Base-by-base conservation (phyloP, 129 eudicot species). In the Artemisia annua region DNA sequence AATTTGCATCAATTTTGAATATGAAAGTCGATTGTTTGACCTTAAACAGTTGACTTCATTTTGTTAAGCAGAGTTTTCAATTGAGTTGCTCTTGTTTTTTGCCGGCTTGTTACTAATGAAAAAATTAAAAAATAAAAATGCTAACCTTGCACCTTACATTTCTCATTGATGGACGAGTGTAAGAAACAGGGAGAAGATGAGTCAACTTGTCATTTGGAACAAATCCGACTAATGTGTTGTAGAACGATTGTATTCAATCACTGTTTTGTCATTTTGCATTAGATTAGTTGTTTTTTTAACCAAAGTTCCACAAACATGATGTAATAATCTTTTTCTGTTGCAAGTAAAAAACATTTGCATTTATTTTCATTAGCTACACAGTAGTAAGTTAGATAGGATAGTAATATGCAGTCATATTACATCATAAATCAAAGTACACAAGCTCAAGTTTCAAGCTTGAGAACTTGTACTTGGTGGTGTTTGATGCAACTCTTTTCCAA, bases 401-500 rank as follows among this genome's bases (percentile, higher is more conserved):
- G 35, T 44, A 71, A 71, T 20, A 54, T 39, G 43, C 55, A 57
- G 55, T 56, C 54, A 60, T 48, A 72, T 72, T 55, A 70, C n/a
- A 48, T 14, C 69, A 28, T 73, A 73, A 48, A 32, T 62, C 63
- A 73, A 73, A 26, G 13, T 30, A 62, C 15, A 28, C 20, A 73
- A 51, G 18, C 56, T 59, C 62, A 76, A 17, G 28, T 49, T 52
- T 76, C 54, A 59, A 67, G 75, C 74, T 67, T 48, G 54, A 30
- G 78, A 63, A 51, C 53, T 32, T 62, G 70, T 9, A 30, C 70
- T 30, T 1, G 63, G 39, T 49, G 74, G 43, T 49, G 51, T 58
- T 69, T 76, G 63, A 59, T 76, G 69, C 44, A 74, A 28, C 18
- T 17, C 4, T 73, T 73, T 62, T 8, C 82, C 88, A 13, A 80